Evolutionary conservation across 83 land plant species (phyloP).

Genomic region (Picea engelmannii): DNA sequence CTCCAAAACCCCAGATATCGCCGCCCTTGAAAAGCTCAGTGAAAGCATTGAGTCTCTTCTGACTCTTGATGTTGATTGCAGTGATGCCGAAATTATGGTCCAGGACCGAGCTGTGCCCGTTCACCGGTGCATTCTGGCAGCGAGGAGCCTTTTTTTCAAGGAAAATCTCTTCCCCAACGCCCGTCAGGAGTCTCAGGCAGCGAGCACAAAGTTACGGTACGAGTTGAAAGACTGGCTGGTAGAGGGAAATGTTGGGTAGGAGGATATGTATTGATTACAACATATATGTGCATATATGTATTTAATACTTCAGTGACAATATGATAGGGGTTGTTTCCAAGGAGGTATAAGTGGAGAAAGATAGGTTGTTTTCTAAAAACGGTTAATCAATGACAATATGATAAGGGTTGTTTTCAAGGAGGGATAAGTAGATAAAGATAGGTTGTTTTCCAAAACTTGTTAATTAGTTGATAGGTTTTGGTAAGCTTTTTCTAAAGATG

Average conservation of each 20-base stretch:
- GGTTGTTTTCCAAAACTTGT: no score
- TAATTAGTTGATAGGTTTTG: no score
- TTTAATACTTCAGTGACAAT: no score
- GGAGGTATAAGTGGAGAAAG: no score
- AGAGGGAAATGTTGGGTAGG: constrained; percentile 48
- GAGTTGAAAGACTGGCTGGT: constrained; percentile 34
- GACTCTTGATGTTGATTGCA: constrained; percentile 42
- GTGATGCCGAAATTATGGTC: constrained; percentile 63
- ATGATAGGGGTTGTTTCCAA: no score
- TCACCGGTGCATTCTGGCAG: constrained; percentile 79
- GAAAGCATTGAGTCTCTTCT: constrained; percentile 49
- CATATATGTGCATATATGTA: no score
- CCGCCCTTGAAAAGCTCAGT: constrained; percentile 55
- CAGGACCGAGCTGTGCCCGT: constrained; percentile 54
- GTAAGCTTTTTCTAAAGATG: no score
- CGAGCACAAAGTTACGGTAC: constrained; percentile 22
- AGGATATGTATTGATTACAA: no score
- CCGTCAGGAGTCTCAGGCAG: not conserved
- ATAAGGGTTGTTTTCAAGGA: no score
- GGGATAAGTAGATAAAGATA: no score
- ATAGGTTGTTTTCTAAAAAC: no score
- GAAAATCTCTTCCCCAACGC: constrained; percentile 34
- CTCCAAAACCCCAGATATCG: constrained; percentile 19
- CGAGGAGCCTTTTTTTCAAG: constrained; percentile 62
- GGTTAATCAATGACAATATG: no score